Conservation (phyloP, 2,329 filamentous ascomycete genomes). For the Myrmaecium sp. region DNA sequence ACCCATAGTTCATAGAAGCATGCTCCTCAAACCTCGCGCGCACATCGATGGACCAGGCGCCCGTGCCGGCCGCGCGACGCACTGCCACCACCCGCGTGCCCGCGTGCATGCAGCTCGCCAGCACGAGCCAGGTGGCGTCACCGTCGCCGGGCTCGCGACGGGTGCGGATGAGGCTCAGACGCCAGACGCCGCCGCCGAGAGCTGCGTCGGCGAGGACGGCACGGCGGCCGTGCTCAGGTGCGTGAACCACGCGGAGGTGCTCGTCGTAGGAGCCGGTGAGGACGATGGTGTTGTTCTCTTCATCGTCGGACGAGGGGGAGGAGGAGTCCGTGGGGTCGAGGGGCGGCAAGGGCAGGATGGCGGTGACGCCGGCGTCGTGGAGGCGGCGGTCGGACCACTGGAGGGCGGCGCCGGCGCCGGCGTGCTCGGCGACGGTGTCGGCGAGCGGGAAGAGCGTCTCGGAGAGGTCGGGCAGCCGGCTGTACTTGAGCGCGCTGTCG, state of each 20-base stretch:
- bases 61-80: conserved; percentile 12
- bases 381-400: conserved; percentile 35
- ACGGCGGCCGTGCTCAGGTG: conserved; percentile 20
- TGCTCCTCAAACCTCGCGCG: conserved; percentile 66
- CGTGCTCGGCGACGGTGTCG: background rate
- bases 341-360: conserved; percentile 52
- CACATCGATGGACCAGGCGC: conserved; percentile 45
- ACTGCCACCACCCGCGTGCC: conserved; percentile 48
- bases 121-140: conserved; percentile 25
- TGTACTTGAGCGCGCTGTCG: conserved; percentile 45
- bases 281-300: conserved; percentile 43
- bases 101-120: conserved; percentile 90
- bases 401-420: background rate
- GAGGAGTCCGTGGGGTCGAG: conserved; percentile 6
- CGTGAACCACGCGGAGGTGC: conserved; percentile 48
- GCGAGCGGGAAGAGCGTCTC: background rate
- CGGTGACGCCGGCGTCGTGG: conserved; percentile 73
- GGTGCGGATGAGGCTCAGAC: conserved; percentile 46
- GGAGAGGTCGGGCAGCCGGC: conserved; percentile 13
- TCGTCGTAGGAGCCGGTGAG: conserved; percentile 91
- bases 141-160: conserved; percentile 6
- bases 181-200: conserved; percentile 74
- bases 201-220: conserved; percentile 45
- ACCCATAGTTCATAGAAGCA: conserved; percentile 88
- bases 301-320: conserved; percentile 13